Evolutionary conservation across 495 filamentous ascomycete species (phyloP).

Genomic region (Aspergillus taichungensis): DNA sequence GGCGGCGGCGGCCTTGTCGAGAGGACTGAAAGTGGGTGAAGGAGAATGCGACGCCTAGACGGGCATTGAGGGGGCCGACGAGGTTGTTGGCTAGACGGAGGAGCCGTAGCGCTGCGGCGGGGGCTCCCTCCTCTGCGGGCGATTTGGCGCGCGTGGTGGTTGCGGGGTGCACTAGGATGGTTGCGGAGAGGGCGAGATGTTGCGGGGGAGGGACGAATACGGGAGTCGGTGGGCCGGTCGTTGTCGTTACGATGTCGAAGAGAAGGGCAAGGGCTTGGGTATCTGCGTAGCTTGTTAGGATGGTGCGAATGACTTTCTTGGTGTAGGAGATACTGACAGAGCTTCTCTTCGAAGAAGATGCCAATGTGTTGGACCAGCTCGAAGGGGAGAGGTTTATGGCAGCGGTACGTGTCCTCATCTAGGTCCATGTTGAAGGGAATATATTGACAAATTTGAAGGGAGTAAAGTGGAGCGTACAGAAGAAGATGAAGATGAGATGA

Average conservation of each 20-base stretch:
- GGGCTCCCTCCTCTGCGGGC: conserved; percentile 41
- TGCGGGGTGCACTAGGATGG: conserved; percentile 60
- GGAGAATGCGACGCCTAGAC: conserved; percentile 43
- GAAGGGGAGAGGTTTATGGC: conserved; percentile 45
- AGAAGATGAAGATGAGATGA: too few relatives aligned
- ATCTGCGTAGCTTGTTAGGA: conserved; percentile 40
- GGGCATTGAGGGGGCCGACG: conserved; percentile 42
- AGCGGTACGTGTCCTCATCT: conserved; percentile 34
- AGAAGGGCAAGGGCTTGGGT: conserved; percentile 61
- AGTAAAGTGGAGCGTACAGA: too few relatives aligned
- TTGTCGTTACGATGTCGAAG: conserved; percentile 51
- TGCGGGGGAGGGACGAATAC: conserved; percentile 43
- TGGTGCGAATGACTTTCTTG: background rate
- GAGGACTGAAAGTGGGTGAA: conserved; percentile 35
- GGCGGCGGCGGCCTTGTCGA: conserved; percentile 25
- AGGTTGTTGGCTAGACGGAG: conserved; percentile 46
- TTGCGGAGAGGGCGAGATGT: conserved; percentile 59
- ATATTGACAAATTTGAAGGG: too few relatives aligned
- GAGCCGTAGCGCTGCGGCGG: conserved; percentile 47
- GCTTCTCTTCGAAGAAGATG: conserved; percentile 68
- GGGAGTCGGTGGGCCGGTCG: conserved; percentile 33
- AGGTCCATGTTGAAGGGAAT: too few relatives aligned
- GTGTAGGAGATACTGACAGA: conserved; percentile 41
- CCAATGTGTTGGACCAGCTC: conserved; percentile 56
- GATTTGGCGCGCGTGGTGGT: conserved; percentile 55